Conservation (phyloP, 495 filamentous ascomycete genomes). For the Echria macrotheca region DNA sequence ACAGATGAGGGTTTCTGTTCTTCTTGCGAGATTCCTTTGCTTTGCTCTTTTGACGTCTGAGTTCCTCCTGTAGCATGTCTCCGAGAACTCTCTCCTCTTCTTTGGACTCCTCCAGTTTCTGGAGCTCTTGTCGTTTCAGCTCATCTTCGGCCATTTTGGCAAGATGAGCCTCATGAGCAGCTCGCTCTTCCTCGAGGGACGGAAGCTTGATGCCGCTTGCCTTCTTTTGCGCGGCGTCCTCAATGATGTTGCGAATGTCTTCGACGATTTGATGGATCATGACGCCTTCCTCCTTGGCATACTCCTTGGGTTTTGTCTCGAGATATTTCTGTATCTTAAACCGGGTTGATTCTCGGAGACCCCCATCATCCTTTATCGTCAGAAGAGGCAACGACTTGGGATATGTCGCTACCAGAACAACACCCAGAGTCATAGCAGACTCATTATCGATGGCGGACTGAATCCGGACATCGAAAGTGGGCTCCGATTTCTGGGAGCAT, state of each 20-base stretch:
- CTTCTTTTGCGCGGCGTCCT: slow-evolving; percentile 73
- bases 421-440: slow-evolving; percentile 54
- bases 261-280: slow-evolving; percentile 89
- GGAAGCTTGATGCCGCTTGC: slow-evolving; percentile 68
- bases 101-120: slow-evolving; percentile 50
- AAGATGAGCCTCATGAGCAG: slow-evolving; percentile 52
- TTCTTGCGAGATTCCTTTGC: slow-evolving; percentile 51
- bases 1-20: slow-evolving; percentile 26
- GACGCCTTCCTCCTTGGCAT: slow-evolving; percentile 52
- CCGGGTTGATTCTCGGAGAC: slow-evolving; percentile 57
- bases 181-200: slow-evolving; percentile 85
- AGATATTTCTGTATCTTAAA: slow-evolving; percentile 66
- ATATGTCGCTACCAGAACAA: slow-evolving; percentile 84
- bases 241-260: slow-evolving; percentile 78
- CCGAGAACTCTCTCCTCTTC: slow-evolving; percentile 74
- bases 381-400: slow-evolving; percentile 80
- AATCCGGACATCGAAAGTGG: slow-evolving; percentile 72
- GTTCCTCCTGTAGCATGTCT: slow-evolving; percentile 71
- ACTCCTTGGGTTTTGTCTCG: slow-evolving; percentile 61
- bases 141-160: slow-evolving; percentile 45
- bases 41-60: slow-evolving; percentile 56
- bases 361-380: slow-evolving; percentile 56
- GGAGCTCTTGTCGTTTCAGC: slow-evolving; percentile 42
- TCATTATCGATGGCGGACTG: slow-evolving; percentile 66
- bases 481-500: slow-evolving; percentile 61